phyloP scores from a whole-genome alignment of 2,329 filamentous ascomycete species.

The Aspergillus awamori region DNA sequence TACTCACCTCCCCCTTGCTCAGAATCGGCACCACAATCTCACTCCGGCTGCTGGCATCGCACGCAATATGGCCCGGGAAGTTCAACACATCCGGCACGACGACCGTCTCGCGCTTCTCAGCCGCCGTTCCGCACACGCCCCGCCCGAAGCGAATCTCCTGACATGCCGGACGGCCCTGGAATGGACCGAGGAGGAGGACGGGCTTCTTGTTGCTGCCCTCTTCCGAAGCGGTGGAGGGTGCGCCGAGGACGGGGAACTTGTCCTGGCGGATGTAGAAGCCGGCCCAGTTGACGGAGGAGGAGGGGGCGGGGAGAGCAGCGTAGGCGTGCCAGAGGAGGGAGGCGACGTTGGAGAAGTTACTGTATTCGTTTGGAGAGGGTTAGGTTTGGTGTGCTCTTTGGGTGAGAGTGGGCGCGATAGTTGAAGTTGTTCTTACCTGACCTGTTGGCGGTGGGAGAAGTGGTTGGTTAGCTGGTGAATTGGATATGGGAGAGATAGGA shows the following conservation, averaged over 20 bases:
- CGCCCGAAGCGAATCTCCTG: conserved; percentile 50
- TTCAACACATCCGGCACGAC: conserved; percentile 48
- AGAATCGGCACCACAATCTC: conserved; percentile 55
- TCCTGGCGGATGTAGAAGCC: conserved; percentile 52
- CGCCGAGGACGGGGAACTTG: conserved; percentile 39
- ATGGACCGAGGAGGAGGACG: conserved; percentile 49
- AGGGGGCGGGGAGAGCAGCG: conserved; percentile 47
- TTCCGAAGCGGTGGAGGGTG: conserved; percentile 21
- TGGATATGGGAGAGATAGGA: not conserved
- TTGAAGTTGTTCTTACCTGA: conserved; percentile 30
- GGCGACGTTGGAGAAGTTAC: conserved; percentile 51
- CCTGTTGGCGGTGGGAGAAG: conserved; percentile 22
- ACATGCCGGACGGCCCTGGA: conserved; percentile 53
- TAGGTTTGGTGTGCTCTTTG: not conserved
- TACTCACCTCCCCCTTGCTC: conserved; percentile 42
- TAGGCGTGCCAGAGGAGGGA: conserved; percentile 55
- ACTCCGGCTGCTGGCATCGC: conserved; percentile 52
- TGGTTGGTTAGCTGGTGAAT: not conserved
- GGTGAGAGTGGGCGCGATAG: not conserved
- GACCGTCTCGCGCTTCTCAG: conserved; percentile 42
- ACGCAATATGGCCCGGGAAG: conserved; percentile 55
- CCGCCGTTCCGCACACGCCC: conserved; percentile 52
- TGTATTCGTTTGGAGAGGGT: conserved; percentile 19
- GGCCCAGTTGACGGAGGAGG: conserved; percentile 52
- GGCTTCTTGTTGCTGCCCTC: conserved; percentile 22